phyloP scores from a whole-genome alignment of 768 basidiomycete species.

The Boletales sp. region DNA sequence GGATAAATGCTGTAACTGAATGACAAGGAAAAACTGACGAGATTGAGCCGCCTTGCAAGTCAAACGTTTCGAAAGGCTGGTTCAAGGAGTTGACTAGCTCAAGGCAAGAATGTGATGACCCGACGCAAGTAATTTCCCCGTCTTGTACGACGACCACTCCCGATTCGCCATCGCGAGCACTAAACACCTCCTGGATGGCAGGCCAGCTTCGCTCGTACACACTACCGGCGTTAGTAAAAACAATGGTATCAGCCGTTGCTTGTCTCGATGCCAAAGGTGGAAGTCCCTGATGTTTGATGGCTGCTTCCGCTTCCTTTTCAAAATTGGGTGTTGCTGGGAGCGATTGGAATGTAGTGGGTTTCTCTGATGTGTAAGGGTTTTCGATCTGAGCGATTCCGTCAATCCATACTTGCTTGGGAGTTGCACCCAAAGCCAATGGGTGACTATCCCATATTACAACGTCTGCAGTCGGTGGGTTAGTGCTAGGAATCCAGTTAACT shows the following conservation, averaged over 20 bases:
- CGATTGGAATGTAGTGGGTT: slow-evolving; percentile 51
- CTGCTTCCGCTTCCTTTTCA: slow-evolving; percentile 56
- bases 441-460: slow-evolving; percentile 76
- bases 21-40: slow-evolving; percentile 32
- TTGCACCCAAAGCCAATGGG: slow-evolving; percentile 73
- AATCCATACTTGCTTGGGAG: slow-evolving; percentile 79
- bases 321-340: slow-evolving; percentile 58
- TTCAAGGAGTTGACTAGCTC: slow-evolving; percentile 5
- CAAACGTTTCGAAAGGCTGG: slow-evolving; percentile 38
- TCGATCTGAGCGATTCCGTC: slow-evolving; percentile 76
- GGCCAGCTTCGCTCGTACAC: slow-evolving; percentile 40
- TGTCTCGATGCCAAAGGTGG: slow-evolving; percentile 56
- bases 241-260: slow-evolving; percentile 36
- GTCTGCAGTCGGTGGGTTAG: slow-evolving; percentile 37
- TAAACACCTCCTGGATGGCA: slow-evolving; percentile 21
- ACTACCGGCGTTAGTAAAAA: slow-evolving; percentile 63
- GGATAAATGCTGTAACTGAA: background rate
- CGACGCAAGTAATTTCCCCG: slow-evolving; percentile 56
- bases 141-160: slow-evolving; percentile 48
- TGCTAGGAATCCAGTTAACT: background rate
- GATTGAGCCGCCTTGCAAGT: slow-evolving; percentile 65
- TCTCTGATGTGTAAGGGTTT: slow-evolving; percentile 44
- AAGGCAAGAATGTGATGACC: slow-evolving; percentile 29
- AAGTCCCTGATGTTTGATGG: slow-evolving; percentile 64
- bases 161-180: slow-evolving; percentile 5